These are phyloP conservation scores for Polymyxa betae DNA, from an alignment of 208 protist genomes.

Conservation along the genomic window DNA sequence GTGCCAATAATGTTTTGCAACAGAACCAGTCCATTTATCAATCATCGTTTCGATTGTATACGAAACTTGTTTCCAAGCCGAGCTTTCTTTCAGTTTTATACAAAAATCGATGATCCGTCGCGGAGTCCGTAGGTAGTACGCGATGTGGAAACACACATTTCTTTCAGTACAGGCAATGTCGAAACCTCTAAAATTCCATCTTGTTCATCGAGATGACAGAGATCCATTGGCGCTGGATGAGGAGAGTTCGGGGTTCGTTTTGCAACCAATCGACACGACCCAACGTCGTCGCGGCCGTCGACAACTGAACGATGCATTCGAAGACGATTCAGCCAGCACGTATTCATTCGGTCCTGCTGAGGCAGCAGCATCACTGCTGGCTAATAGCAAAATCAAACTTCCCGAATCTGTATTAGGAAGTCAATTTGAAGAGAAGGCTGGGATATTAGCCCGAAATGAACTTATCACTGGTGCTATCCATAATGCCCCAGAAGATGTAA, in stretches of 20 bases:
- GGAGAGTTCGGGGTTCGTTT: not conserved
- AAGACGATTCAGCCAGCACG: not conserved
- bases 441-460: conserved; percentile 12
- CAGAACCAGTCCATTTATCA: too few species aligned
- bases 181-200: too few species aligned
- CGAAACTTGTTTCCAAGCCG: too few species aligned
- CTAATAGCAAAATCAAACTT: not conserved
- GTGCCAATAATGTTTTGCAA: too few species aligned
- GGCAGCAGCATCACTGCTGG: not conserved
- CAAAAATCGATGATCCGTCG: too few species aligned
- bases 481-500: not conserved
- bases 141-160: too few species aligned
- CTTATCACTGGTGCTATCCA: not conserved
- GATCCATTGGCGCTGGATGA: conserved; percentile 13
- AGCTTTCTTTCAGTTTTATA: too few species aligned
- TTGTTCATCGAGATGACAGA: conserved; percentile 34
- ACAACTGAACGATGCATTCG: not conserved
- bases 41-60: too few species aligned
- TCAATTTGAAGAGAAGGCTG: not conserved
- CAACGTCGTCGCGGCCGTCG: not conserved
- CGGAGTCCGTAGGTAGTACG: too few species aligned
- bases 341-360: not conserved
- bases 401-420: not conserved
- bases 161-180: too few species aligned
- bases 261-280: not conserved